phyloP scores from a whole-genome alignment of 2,329 filamentous ascomycete species.

The Elsinoe australis region DNA sequence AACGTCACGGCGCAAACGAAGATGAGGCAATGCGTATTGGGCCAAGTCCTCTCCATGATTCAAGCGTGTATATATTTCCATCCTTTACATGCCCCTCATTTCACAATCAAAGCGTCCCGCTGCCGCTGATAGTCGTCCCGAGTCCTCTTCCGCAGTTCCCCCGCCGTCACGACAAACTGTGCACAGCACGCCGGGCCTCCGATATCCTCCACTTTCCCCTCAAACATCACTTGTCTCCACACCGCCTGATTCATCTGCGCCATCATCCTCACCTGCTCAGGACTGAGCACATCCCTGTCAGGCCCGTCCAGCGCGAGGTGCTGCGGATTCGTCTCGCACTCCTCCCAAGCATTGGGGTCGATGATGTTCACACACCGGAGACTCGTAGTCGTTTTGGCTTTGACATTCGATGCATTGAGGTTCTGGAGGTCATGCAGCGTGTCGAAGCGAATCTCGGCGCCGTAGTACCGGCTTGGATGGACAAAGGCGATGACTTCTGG shows the following conservation, averaged over 20 bases:
- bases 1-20: too few species aligned
- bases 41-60: too few species aligned
- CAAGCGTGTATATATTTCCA: too few species aligned
- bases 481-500: conserved; percentile 26
- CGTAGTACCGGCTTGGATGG: conserved; percentile 24
- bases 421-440: conserved; percentile 24
- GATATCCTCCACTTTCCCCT: background rate
- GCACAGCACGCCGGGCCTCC: conserved; percentile 30
- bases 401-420: conserved; percentile 22
- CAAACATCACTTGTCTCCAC: conserved; percentile 18
- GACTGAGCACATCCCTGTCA: conserved; percentile 2
- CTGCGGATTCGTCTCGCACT: conserved; percentile 20
- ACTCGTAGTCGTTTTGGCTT: conserved; percentile 25
- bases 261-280: conserved; percentile 20
- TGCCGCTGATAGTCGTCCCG: conserved; percentile 49
- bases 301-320: conserved; percentile 21
- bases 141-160: conserved; percentile 44
- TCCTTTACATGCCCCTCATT: too few species aligned
- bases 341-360: background rate
- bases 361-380: conserved; percentile 23
- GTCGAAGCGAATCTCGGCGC: conserved; percentile 24
- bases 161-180: conserved; percentile 55
- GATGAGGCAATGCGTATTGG: too few species aligned
- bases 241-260: conserved; percentile 13
- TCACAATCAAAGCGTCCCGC: conserved; percentile 55